A percentile compares a stretch with the other conserved stretches of the same genome.
These are phyloP conservation scores for Yamagishiella unicocca DNA, from an alignment of 139 green algal genomes.

Conservation along the genomic window DNA sequence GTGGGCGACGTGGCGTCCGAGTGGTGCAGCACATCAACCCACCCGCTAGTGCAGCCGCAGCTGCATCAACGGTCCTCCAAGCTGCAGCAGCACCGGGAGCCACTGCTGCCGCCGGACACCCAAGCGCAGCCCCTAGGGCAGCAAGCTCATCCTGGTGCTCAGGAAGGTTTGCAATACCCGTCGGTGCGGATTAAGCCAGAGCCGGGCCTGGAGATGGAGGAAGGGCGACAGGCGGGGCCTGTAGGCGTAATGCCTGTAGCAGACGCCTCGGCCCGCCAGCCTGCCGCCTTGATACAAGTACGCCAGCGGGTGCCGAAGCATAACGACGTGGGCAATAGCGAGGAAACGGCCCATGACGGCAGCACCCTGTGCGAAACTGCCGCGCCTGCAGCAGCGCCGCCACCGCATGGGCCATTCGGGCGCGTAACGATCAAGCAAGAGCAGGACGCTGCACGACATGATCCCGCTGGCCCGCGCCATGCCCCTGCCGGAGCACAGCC, in stretches of 20 bases:
- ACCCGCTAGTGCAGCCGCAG: background rate
- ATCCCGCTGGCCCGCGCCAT: background rate
- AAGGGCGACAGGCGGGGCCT: background rate
- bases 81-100: background rate
- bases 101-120: no score
- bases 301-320: no score
- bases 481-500: background rate
- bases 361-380: no score
- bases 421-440: background rate
- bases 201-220: background rate
- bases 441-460: no score
- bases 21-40: background rate
- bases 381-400: background rate
- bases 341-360: no score
- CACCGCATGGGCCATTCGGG: background rate
- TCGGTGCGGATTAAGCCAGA: conserved; percentile 18
- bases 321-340: no score
- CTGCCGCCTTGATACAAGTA: no score
- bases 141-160: no score
- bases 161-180: no score
- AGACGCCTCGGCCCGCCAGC: no score
- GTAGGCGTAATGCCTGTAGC: no score
- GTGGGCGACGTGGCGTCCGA: background rate
- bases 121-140: no score
- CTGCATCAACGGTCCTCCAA: background rate